A percentile compares a stretch with the other conserved stretches of the same genome.
Conservation (phyloP, 352 stramenopile genomes). For the Phytopythium aichiense region DNA sequence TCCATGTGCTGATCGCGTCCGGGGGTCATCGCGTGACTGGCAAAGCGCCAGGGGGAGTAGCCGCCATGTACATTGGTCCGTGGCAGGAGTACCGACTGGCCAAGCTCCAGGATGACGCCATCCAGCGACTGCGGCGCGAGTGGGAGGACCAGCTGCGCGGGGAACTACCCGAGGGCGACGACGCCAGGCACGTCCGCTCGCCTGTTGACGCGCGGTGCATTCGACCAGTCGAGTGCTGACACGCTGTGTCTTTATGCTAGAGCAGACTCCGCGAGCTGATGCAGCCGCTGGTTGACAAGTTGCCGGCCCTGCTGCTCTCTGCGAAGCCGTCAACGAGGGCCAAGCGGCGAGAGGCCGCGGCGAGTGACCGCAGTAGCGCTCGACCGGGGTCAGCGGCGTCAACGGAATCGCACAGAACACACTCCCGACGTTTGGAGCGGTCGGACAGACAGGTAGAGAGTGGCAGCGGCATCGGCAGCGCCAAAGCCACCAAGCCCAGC, state of each 20-base stretch:
- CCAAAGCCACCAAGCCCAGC: background rate
- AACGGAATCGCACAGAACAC: background rate
- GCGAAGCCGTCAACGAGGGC: slow-evolving; percentile 23
- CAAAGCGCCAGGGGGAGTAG: background rate
- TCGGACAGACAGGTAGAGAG: background rate
- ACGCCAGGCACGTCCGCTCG: slow-evolving; percentile 24
- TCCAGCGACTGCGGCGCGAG: slow-evolving; percentile 61
- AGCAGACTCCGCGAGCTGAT: slow-evolving; percentile 71
- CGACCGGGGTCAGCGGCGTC: slow-evolving; percentile 13
- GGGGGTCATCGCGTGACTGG: background rate
- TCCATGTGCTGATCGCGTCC: too few relatives aligned
- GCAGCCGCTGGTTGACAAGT: slow-evolving; percentile 67
- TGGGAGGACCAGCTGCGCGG: slow-evolving; percentile 56
- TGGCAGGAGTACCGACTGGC: slow-evolving; percentile 85
- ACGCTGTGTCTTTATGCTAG: background rate
- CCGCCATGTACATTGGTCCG: slow-evolving; percentile 74
- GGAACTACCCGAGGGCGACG: slow-evolving; percentile 42
- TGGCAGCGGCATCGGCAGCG: background rate
- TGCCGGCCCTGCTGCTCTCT: slow-evolving; percentile 60
- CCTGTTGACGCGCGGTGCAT: background rate
- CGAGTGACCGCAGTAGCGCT: slow-evolving; percentile 14
- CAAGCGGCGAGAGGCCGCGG: slow-evolving; percentile 2
- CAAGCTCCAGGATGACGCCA: slow-evolving; percentile 78
- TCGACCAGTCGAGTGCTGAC: background rate
- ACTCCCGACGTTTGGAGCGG: background rate